Evolutionary conservation across 148 eudicot genomes (phyloP).

Genomic region (Mesembryanthemum crystallinum): DNA sequence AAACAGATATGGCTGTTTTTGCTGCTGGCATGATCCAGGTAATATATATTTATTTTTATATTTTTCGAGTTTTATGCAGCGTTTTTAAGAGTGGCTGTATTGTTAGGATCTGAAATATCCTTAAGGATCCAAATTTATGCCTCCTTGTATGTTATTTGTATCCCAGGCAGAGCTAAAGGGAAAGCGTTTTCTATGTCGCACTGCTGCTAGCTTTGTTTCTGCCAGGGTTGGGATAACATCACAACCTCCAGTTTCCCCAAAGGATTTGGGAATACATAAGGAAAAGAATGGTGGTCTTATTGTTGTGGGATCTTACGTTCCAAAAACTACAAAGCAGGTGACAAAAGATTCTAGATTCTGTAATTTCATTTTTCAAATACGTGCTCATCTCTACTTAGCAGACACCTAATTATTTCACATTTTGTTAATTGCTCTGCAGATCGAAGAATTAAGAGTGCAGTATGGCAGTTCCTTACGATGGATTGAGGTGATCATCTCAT

Average conservation of each 20-base stretch:
- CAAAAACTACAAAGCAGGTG: slow-evolving; percentile 98
- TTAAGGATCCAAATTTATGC: not conserved
- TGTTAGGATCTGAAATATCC: slow-evolving; percentile 1
- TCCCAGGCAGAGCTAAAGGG: slow-evolving; percentile 89
- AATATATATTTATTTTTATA: slow-evolving; percentile 10
- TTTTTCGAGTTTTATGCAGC: not conserved
- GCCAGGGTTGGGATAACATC: slow-evolving; percentile 78
- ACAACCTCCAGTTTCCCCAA: slow-evolving; percentile 73
- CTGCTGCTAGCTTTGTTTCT: slow-evolving; percentile 99
- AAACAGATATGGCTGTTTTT: slow-evolving; percentile 96
- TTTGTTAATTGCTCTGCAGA: slow-evolving; percentile 39
- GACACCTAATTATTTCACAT: slow-evolving; percentile 1
- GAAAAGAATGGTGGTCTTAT: slow-evolving; percentile 81
- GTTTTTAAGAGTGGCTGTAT: not conserved
- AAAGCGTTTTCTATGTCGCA: slow-evolving; percentile 81
- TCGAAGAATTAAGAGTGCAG: slow-evolving; percentile 74
- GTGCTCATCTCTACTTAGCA: not conserved
- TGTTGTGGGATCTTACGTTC: slow-evolving; percentile 97
- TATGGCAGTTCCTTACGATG: slow-evolving; percentile 48
- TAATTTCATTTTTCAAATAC: not conserved
- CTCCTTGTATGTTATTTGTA: slow-evolving; percentile 1
- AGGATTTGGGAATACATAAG: slow-evolving; percentile 57
- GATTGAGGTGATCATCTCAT: slow-evolving; percentile 62
- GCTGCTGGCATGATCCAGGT: slow-evolving; percentile 97
- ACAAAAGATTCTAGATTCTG: not conserved